Conservation (phyloP, 768 basidiomycete species). For the Lentinus tigrinus region DNA sequence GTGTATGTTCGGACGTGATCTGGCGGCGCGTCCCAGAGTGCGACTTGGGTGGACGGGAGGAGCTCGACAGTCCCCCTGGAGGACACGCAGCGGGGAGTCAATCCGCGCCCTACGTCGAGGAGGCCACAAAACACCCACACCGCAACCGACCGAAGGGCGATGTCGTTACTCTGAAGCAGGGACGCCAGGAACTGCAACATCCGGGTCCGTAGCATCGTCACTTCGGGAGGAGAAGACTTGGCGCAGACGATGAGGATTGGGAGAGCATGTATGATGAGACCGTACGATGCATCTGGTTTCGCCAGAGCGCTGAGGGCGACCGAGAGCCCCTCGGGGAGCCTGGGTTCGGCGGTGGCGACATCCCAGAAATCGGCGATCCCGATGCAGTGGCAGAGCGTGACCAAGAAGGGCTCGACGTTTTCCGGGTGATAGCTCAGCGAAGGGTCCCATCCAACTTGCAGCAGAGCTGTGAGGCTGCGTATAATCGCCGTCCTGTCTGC, state of each 20-base stretch:
- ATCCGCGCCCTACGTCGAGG: not conserved
- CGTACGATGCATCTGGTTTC: not conserved
- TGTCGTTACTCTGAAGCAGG: not conserved
- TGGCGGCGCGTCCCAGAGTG: not conserved
- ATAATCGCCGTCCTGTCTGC: too few species aligned
- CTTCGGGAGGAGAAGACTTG: not conserved
- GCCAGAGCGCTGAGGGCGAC: not conserved
- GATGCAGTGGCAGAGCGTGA: too few species aligned
- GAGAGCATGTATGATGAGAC: not conserved
- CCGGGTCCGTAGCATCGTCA: not conserved
- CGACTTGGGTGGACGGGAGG: not conserved
- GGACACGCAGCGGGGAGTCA: too few species aligned
- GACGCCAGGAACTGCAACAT: not conserved
- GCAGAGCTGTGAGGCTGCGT: too few species aligned
- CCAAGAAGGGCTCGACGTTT: too few species aligned
- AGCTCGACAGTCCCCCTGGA: not conserved
- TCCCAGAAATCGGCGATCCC: too few species aligned
- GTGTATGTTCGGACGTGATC: not conserved
- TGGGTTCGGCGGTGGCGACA: too few species aligned
- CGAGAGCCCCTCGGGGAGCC: too few species aligned
- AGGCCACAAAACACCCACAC: not conserved
- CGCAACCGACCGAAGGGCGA: not conserved
- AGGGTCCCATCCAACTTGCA: too few species aligned
- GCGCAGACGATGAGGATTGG: not conserved
- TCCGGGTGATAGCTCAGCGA: too few species aligned